Percentiles rank a stretch among this genome's conserved stretches.
Evolutionary conservation across 805 yeast species (phyloP).

Genomic region (Kodamaea nitidulidarum): DNA sequence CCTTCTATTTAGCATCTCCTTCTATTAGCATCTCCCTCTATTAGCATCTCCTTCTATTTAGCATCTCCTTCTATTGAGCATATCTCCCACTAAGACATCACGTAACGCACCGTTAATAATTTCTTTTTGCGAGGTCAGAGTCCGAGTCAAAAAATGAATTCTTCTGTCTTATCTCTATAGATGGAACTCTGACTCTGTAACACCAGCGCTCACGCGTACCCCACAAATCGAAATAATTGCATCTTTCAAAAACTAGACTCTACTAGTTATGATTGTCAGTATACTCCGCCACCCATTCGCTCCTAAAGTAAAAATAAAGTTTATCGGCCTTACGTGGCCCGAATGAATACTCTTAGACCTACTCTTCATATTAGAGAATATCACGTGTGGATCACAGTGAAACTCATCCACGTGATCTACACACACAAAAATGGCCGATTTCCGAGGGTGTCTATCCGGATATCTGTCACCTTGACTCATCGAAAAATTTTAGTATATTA

Average conservation of each 20-base stretch:
- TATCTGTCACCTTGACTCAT: slow-evolving; percentile 7
- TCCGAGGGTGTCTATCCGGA: background rate
- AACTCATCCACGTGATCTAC: background rate
- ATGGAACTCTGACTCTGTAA: background rate
- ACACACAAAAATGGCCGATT: background rate
- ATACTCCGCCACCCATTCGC: no score
- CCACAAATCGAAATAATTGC: background rate
- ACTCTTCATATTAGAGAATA: background rate
- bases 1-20: no score
- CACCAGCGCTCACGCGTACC: background rate
- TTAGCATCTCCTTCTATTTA: no score
- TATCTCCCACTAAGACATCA: no score
- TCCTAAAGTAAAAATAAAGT: no score
- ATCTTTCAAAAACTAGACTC: no score
- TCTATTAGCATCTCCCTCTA: no score
- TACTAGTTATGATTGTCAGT: no score
- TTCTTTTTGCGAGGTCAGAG: slow-evolving; percentile 1
- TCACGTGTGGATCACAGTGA: slow-evolving; percentile 1
- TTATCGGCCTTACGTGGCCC: background rate
- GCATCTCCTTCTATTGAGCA: no score
- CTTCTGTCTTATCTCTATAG: background rate
- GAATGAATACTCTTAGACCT: background rate
- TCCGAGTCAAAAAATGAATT: background rate
- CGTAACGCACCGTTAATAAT: background rate
- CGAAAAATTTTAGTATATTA: slow-evolving; percentile 5